Conservation (phyloP, 2,329 filamentous ascomycete species). For the Thelonectria blattea region DNA sequence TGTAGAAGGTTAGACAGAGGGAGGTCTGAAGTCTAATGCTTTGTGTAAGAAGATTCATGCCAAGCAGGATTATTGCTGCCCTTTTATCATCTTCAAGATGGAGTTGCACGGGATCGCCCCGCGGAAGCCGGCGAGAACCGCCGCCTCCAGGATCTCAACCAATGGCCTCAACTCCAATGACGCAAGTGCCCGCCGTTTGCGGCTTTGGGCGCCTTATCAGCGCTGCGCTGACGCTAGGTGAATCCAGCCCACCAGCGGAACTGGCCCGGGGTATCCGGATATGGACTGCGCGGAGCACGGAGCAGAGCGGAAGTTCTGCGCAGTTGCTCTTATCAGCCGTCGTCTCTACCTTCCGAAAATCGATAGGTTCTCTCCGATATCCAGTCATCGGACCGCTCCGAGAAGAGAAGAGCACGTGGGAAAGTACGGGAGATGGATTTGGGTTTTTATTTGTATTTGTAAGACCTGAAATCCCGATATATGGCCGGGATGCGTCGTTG, state of each 20-base stretch:
- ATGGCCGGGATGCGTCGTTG: too few relatives aligned
- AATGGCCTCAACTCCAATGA: neutral
- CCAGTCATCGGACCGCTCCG: slow-evolving; percentile 7
- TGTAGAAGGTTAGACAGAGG: neutral
- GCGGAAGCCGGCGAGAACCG: slow-evolving; percentile 20
- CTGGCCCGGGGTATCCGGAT: neutral
- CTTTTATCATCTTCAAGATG: slow-evolving; percentile 5
- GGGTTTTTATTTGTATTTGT: neutral
- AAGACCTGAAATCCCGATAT: too few relatives aligned
- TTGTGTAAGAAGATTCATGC: neutral
- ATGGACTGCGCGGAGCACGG: neutral
- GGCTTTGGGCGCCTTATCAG: slow-evolving; percentile 9
- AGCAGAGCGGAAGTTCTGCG: neutral
- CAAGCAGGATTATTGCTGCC: neutral
- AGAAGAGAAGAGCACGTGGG: neutral
- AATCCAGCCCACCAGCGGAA: neutral
- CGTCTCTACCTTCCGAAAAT: neutral
- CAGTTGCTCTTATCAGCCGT: neutral
- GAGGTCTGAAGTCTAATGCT: neutral
- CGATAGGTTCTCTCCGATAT: slow-evolving; percentile 10
- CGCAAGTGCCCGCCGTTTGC: slow-evolving; percentile 1
- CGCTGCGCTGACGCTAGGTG: neutral
- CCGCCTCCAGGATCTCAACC: slow-evolving; percentile 9
- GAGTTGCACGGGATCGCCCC: neutral
- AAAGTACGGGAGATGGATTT: neutral